These are phyloP conservation scores for Populus euphratica DNA, from an alignment of 345 rosid species.

Conservation along the genomic window DNA sequence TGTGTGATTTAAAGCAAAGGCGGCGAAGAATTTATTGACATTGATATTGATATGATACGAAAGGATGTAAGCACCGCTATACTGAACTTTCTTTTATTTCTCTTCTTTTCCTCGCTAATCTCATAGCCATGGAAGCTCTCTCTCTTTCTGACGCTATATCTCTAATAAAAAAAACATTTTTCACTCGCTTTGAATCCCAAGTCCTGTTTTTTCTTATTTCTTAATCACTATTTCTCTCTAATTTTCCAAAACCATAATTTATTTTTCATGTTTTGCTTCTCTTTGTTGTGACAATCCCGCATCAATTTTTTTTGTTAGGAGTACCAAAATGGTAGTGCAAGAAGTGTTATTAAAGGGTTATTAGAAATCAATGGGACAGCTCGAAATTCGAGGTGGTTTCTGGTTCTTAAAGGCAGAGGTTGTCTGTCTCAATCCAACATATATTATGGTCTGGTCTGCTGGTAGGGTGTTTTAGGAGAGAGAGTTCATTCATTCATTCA, in stretches of 20 bases:
- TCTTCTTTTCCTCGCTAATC: background rate
- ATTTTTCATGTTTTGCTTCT: background rate
- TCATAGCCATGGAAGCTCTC: background rate
- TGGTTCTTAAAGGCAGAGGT: background rate
- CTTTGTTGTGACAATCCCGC: background rate
- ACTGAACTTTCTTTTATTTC: background rate
- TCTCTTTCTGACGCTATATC: conserved; percentile 3
- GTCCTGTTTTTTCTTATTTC: background rate
- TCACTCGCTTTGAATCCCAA: background rate
- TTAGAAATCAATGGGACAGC: conserved; percentile 27
- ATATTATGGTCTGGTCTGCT: conserved; percentile 36
- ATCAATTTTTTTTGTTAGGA: background rate
- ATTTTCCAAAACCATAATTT: background rate
- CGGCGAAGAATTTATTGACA: conserved; percentile 61
- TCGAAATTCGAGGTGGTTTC: conserved; percentile 32
- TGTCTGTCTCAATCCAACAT: conserved; percentile 41
- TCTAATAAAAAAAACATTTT: background rate
- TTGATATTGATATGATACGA: conserved; percentile 5
- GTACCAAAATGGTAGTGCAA: too few species aligned
- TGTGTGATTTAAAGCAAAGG: conserved; percentile 58
- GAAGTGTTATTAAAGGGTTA: conserved; percentile 16
- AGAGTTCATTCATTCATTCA: background rate
- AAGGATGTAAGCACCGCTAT: background rate
- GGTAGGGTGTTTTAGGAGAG: conserved; percentile 12
- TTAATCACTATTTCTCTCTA: background rate